phyloP scores from a whole-genome alignment of 768 basidiomycete species.

The Ramaria sp. region DNA sequence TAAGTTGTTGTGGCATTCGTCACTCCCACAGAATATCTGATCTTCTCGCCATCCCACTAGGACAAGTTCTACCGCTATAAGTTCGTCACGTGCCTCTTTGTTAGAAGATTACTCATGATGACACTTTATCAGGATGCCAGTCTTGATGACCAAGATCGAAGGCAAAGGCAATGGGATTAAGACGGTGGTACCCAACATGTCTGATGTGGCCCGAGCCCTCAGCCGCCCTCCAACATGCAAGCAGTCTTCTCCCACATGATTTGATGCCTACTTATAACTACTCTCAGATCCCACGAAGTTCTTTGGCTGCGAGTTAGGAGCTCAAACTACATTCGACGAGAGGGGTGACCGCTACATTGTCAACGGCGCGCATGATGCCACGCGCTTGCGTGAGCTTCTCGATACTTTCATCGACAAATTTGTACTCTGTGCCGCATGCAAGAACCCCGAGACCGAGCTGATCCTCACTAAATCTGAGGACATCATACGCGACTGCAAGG shows the following conservation, averaged over 20 bases:
- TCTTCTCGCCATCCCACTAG: conserved; percentile 2
- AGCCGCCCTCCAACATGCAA: conserved; percentile 77
- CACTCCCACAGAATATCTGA: neutral
- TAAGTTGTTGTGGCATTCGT: conserved; percentile 11
- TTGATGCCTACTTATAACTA: neutral
- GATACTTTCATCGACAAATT: conserved; percentile 98
- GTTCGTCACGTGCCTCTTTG: conserved; percentile 21
- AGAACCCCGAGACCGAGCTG: conserved; percentile 98
- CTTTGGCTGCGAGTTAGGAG: conserved; percentile 97
- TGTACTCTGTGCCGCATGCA: conserved; percentile 93
- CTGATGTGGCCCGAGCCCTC: conserved; percentile 91
- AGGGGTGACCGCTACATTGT: conserved; percentile 98
- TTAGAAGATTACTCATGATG: conserved; percentile 8
- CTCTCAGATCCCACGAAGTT: conserved; percentile 87
- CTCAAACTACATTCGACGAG: conserved; percentile 93
- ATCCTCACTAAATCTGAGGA: conserved; percentile 82
- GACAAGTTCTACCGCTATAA: conserved; percentile 96
- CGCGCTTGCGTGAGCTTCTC: conserved; percentile 87
- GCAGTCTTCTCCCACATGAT: conserved; percentile 10
- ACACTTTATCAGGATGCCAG: conserved; percentile 64
- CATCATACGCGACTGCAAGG: conserved; percentile 95
- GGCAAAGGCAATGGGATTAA: conserved; percentile 99
- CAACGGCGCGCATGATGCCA: conserved; percentile 90
- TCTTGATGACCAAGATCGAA: conserved; percentile 92
- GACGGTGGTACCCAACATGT: conserved; percentile 98